These are phyloP conservation scores for Lepidium campestre DNA, from an alignment of 441 rosid species.

Conservation along the genomic window DNA sequence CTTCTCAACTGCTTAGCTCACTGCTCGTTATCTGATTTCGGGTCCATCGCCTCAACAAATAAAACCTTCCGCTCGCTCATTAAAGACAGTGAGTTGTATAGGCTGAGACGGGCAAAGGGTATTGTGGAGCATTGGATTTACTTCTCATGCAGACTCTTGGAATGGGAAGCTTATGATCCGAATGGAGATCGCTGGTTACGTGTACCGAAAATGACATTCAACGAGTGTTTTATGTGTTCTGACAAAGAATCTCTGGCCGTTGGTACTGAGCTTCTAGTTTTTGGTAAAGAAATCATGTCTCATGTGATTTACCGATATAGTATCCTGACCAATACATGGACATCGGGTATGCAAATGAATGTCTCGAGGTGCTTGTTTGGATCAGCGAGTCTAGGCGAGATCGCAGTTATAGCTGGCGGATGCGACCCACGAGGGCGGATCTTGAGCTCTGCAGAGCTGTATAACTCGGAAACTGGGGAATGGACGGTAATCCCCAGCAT, in stretches of 20 bases:
- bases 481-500: constrained; percentile 64
- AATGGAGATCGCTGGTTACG: constrained; percentile 69
- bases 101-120: constrained; percentile 48
- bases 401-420: constrained; percentile 78
- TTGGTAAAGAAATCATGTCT: constrained; percentile 61
- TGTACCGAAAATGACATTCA: constrained; percentile 69
- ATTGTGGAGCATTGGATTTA: constrained; percentile 91
- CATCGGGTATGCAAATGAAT: constrained; percentile 66
- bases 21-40: constrained; percentile 82
- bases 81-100: constrained; percentile 60
- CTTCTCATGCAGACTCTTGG: constrained; percentile 72
- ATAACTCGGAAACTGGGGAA: constrained; percentile 54
- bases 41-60: constrained; percentile 63
- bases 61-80: constrained; percentile 56
- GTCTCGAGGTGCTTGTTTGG: constrained; percentile 72
- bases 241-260: constrained; percentile 82
- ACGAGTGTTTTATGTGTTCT: constrained; percentile 66
- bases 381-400: constrained; percentile 60
- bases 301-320: constrained; percentile 63
- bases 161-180: constrained; percentile 97
- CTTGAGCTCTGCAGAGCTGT: constrained; percentile 60
- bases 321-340: constrained; percentile 47
- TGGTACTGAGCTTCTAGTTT: constrained; percentile 64
- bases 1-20: constrained; percentile 52
- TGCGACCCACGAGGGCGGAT: constrained; percentile 50